These are phyloP conservation scores for Eucalyptus coolabah DNA, from an alignment of 345 rosid genomes.

Conservation along the genomic window DNA sequence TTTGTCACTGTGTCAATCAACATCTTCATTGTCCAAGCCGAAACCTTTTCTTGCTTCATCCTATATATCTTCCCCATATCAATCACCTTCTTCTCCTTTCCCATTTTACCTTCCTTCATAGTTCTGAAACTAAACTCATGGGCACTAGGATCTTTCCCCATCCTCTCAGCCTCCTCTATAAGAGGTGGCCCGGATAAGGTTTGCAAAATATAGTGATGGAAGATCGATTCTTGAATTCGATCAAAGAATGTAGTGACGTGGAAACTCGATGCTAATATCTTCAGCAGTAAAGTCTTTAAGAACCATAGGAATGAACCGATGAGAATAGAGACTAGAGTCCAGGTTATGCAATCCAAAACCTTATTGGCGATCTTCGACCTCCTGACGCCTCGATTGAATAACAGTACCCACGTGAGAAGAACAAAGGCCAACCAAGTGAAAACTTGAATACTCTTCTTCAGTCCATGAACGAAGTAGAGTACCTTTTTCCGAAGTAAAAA, in stretches of 20 bases:
- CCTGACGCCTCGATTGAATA: conserved; percentile 33
- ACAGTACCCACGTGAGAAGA: conserved; percentile 51
- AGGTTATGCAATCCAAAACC: conserved; percentile 34
- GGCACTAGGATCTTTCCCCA: conserved; percentile 31
- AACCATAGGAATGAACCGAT: conserved; percentile 61
- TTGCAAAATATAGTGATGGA: conserved; percentile 67
- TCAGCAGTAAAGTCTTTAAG: conserved; percentile 55
- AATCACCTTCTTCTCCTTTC: conserved; percentile 38
- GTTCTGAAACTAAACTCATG: conserved; percentile 47
- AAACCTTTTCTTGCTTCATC: conserved; percentile 79
- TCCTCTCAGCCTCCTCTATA: conserved; percentile 51
- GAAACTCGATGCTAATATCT: conserved; percentile 75
- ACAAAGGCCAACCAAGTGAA: conserved; percentile 62
- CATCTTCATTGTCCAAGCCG: conserved; percentile 88
- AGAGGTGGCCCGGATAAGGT: conserved; percentile 72
- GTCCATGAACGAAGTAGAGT: conserved; percentile 87
- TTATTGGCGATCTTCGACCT: conserved; percentile 24
- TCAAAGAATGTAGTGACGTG: conserved; percentile 79
- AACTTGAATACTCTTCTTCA: conserved; percentile 76
- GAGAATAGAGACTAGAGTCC: conserved; percentile 54
- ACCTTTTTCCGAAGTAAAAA: conserved; percentile 67
- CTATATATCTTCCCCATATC: conserved; percentile 70
- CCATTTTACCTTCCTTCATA: conserved; percentile 27
- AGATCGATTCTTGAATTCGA: conserved; percentile 79
- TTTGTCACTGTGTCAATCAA: conserved; percentile 65